Percentiles rank a stretch among this genome's conserved stretches.
Evolutionary conservation across 345 rosid species (phyloP).

Genomic region (Melaleuca quinquenervia): DNA sequence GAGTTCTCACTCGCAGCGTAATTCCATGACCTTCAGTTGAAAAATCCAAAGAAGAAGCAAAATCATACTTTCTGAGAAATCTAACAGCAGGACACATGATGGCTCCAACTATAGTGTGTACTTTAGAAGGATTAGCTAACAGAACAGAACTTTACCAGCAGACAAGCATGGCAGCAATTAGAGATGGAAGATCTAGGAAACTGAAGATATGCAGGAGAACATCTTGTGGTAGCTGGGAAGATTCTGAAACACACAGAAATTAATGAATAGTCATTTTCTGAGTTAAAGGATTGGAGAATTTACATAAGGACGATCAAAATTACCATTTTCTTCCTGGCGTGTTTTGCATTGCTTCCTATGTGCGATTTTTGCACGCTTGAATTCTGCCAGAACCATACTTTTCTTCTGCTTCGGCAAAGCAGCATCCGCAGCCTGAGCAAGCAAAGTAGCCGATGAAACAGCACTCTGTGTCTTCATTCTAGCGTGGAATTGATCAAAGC

Average conservation of each 20-base stretch:
- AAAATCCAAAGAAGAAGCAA: not conserved
- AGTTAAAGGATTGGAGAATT: not conserved
- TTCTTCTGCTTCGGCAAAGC: slow-evolving; percentile 79
- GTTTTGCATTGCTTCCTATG: slow-evolving; percentile 44
- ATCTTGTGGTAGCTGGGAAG: slow-evolving; percentile 60
- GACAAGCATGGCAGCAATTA: slow-evolving; percentile 44
- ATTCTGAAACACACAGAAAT: slow-evolving; percentile 19
- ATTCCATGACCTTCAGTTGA: slow-evolving; percentile 67
- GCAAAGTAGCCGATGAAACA: slow-evolving; percentile 56
- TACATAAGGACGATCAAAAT: not conserved
- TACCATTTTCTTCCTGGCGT: slow-evolving; percentile 32
- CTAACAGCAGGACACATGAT: not conserved
- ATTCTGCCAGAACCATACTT: slow-evolving; percentile 50
- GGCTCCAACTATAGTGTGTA: not conserved
- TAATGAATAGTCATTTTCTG: not conserved
- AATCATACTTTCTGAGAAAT: not conserved
- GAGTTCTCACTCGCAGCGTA: slow-evolving; percentile 43
- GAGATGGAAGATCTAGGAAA: slow-evolving; percentile 52
- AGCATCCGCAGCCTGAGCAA: slow-evolving; percentile 58
- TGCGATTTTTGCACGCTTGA: slow-evolving; percentile 71
- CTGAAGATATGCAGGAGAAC: slow-evolving; percentile 52
- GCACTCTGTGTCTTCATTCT: slow-evolving; percentile 59
- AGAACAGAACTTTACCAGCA: slow-evolving; percentile 39
- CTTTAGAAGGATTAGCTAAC: not conserved
- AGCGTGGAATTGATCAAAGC: not conserved